Evolutionary conservation across 495 filamentous ascomycete genomes (phyloP), one percentile per base, ranked within the genome.

Genomic region (Bryoglossum gracile): DNA sequence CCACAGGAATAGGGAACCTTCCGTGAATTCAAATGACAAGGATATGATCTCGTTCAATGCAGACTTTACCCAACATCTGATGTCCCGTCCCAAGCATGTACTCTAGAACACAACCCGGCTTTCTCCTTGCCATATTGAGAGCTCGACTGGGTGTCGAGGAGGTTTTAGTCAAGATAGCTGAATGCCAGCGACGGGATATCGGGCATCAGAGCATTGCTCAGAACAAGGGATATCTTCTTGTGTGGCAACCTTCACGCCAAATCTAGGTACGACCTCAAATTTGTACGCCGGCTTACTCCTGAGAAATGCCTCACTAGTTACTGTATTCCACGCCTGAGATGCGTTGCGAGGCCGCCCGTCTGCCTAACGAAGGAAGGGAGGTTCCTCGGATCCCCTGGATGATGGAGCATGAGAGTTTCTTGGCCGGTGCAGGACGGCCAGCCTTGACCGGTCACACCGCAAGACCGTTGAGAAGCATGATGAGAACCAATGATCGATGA

Each of bases 151-250:
- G n/a, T n/a, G n/a, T n/a, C n/a, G n/a, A n/a, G n/a, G n/a, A n/a
- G n/a, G n/a, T n/a, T n/a, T n/a, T n/a, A n/a, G n/a, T n/a, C n/a
- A n/a, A n/a, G n/a, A n/a, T n/a, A n/a, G n/a, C n/a, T n/a, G n/a
- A 22, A 17, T 54, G 51, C 52, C 52, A 55, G 46, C 52, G 38
- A 50, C 46, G 17, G 34, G 16, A 32, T 16, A 18, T 55, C 52
- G 52, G 52, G 52, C 52, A 50, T 21, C 33, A 46, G 41, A 25
- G 42, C 52, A 55, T 46, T 13, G 19, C 0, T 23, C 13, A 26
- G 28, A 18, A 5, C 34, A 37, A 6, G 34, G 34, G 36, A 22
- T 4, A 14, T 18, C 10, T 1, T 14, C 9, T 21, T 24, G 38
- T 10, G 25, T 41, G 37, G 48, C 45, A 41, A 45, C 48, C 43